A percentile compares a stretch with the other conserved stretches of the same genome.
phyloP scores from a whole-genome alignment of 106 monocot genomes.

The Chionographis japonica region DNA sequence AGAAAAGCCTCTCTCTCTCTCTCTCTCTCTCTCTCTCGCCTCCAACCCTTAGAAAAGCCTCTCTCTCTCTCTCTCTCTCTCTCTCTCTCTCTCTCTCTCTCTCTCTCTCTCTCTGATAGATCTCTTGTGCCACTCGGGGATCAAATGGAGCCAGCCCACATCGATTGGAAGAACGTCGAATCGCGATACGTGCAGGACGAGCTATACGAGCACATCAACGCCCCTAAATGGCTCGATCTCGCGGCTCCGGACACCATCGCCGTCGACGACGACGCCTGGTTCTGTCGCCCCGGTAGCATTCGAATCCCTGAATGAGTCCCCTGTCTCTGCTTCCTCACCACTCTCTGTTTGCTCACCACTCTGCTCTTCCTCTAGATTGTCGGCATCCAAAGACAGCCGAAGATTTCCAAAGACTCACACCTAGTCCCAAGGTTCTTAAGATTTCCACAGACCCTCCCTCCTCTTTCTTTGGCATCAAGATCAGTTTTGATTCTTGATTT shows the following conservation, averaged over 20 bases:
- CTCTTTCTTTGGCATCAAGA: not conserved
- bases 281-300: slow-evolving; percentile 72
- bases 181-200: slow-evolving; percentile 73
- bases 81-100: slow-evolving; percentile 5
- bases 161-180: slow-evolving; percentile 72
- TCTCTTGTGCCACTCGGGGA: not conserved
- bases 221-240: slow-evolving; percentile 87
- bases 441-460: not conserved
- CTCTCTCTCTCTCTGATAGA: not conserved
- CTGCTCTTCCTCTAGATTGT: slow-evolving; percentile 48
- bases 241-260: slow-evolving; percentile 20
- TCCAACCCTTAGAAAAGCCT: no score
- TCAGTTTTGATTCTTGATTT: not conserved
- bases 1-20: slow-evolving; percentile 7
- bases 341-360: not conserved
- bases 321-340: not conserved
- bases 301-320: no score
- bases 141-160: slow-evolving; percentile 73
- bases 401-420: slow-evolving; percentile 43
- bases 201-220: slow-evolving; percentile 75
- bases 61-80: not conserved
- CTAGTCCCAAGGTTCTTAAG: slow-evolving; percentile 16
- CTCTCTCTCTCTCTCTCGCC: slow-evolving; percentile 5
- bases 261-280: slow-evolving; percentile 61
- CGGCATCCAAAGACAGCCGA: slow-evolving; percentile 65